Evolutionary conservation across 345 rosid species (phyloP), one percentile per base, ranked within the genome.

Genomic region (Gossypium sturtianum): DNA sequence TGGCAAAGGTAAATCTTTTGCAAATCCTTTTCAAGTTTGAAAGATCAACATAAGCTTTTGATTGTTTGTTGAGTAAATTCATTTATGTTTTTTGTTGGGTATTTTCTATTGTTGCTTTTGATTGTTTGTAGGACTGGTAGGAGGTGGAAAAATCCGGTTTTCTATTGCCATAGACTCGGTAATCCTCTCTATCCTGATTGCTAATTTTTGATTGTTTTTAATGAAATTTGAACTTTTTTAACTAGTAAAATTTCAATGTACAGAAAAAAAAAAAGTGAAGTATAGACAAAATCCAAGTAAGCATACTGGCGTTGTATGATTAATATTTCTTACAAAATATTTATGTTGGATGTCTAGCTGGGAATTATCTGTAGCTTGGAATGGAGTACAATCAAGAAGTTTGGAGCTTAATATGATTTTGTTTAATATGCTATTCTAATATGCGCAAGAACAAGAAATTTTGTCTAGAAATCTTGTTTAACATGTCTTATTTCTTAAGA

Each of bases 151-250:
- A 75, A 83, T 64, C 57, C 86, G 80, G 78, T 91, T 95, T 76
- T 87, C 83, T 48, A 82, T 91, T 79, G 99, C 96, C 54, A 81
- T 95, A 62, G 98, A 93, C 78, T 91, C 89, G 81, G 97, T 95
- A 89, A 84, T 78, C 47, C 48, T 48, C 61, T 77, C 29, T 41
- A 44, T 45, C 8, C 1, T 66, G 54, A 11, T 45, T 66, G 53
- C 27, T 20, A 66, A 45, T 20, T 12, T 20, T 44, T 45, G 2
- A 25, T 68, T 68, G 57, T 34, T 34, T 34, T 34, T 4, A 68
- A 38, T 16, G 23, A 49, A 27, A 16, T 16, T 49, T 23, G 34
- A 25, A 19, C 6, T 43, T 43, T n/a, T 67, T 23, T 65, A 13
- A 47, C 22, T 68, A 25, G 20, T 13, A 49, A 25, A 8, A 15